These are phyloP conservation scores for Orobanche coerulescens DNA, from an alignment of 257 asterid species.

Conservation along the genomic window DNA sequence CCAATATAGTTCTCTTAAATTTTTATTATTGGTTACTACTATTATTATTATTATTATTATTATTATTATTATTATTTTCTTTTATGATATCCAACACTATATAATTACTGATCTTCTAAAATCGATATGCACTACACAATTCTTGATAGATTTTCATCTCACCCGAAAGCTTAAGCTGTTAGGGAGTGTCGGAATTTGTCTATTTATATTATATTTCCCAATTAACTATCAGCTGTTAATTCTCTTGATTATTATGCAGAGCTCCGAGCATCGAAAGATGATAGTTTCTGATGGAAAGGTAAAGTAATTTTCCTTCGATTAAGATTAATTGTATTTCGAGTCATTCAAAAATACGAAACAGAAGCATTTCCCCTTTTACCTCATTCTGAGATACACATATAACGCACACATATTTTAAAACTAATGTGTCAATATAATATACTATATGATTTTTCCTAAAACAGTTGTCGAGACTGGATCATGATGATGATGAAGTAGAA, in stretches of 20 bases:
- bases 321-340: too few relatives aligned
- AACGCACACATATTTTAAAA: too few relatives aligned
- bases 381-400: too few relatives aligned
- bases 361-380: too few relatives aligned
- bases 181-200: too few relatives aligned
- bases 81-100: not conserved
- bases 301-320: conserved; percentile 1
- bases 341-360: too few relatives aligned
- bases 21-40: not conserved
- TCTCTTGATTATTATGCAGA: conserved; percentile 24
- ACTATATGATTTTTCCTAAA: not conserved
- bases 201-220: too few relatives aligned
- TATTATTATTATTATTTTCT: not conserved
- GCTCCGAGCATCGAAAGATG: conserved; percentile 27
- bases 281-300: conserved; percentile 57
- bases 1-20: too few relatives aligned
- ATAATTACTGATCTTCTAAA: not conserved
- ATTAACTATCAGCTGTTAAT: not conserved
- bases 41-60: not conserved
- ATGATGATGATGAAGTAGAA: conserved; percentile 31
- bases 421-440: not conserved
- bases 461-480: conserved; percentile 37
- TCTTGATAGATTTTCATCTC: too few relatives aligned
- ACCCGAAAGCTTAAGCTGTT: too few relatives aligned
- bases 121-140: too few relatives aligned